Conservation (phyloP, 305 asterid genomes). For the Fraxinus angustifolia region DNA sequence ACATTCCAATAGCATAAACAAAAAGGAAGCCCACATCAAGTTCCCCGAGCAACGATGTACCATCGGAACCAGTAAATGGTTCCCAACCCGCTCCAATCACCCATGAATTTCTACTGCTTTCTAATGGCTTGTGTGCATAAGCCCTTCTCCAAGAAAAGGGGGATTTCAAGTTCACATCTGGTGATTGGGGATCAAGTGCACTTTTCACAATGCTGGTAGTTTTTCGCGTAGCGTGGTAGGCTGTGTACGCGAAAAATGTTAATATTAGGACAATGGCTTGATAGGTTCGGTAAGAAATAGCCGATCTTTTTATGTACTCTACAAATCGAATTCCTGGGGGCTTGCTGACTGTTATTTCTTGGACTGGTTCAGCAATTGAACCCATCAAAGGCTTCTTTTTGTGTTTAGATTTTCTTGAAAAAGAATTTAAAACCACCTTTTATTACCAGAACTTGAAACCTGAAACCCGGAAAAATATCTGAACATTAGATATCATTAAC, state of each 20-base stretch:
- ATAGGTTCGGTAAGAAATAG: conserved; percentile 64
- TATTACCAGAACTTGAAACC: conserved; percentile 14
- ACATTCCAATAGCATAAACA: conserved; percentile 80
- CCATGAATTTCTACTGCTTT: conserved; percentile 26
- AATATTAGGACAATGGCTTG: conserved; percentile 67
- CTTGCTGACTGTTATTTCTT: conserved; percentile 34
- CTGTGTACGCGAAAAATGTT: conserved; percentile 73
- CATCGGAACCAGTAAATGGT: conserved; percentile 67
- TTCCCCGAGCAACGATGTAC: conserved; percentile 74
- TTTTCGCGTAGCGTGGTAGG: conserved; percentile 86
- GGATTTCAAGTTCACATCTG: conserved; percentile 29
- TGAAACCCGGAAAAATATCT: conserved; percentile 17
- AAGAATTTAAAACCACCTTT: neutral
- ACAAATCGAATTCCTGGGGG: conserved; percentile 62
- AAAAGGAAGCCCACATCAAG: conserved; percentile 88
- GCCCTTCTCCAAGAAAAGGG: conserved; percentile 39
- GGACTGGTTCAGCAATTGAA: conserved; percentile 35
- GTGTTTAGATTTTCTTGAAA: neutral
- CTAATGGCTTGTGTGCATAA: conserved; percentile 31
- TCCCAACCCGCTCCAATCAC: conserved; percentile 69
- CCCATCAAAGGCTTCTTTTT: conserved; percentile 40
- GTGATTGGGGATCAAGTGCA: conserved; percentile 83
- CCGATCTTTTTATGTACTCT: conserved; percentile 47
- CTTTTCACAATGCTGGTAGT: conserved; percentile 84
- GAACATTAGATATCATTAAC: conserved; percentile 9